Evolutionary conservation across 2,329 filamentous ascomycete genomes (phyloP), one percentile per base, ranked within the genome.

Genomic region (Paracorniculantispora psalliotae): DNA sequence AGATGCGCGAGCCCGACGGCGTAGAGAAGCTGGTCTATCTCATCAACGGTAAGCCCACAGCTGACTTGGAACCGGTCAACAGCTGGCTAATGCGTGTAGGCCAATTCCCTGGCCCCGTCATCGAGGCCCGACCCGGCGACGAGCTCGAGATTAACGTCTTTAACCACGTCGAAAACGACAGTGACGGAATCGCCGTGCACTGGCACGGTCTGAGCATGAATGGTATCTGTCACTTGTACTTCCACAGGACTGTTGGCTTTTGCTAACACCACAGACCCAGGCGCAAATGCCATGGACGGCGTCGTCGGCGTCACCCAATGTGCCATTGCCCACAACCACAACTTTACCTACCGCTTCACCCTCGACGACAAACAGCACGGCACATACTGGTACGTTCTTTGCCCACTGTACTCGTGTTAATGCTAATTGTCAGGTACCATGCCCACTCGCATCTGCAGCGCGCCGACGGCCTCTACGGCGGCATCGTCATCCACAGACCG

Each of bases 151-250:
- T 79, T 15, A 65, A 65, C 3, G 75, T 79, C 5, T 67, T 70
- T 53, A 79, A 79, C 65, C 63, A 63, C 9, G 69, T 77, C 65
- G 30, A 62, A 15, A 66, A 70, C 39, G 63, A 62, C 50, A 73
- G 68, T 57, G 58, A 61, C 0, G 62, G 62, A 15, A 84, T 86
- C 2, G 79, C 80, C 49, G 75, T 90, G 15, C 87, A 90, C 66
- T 90, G 86, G 73, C 87, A 90, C 66, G 87, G 87, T 19, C 76
- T 90, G 62, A 83, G 82, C 64, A 85, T 88, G 71, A 81, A 81
- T 62, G 81, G 82, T 37, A 56, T 2, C n/a, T n/a, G 8, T 48
- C 4, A 13, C 26, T 26, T 26, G 28, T 12, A n/a, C 5, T 7
- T 23, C 37, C n/a, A n/a, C n/a, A n/a, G n/a, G n/a, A n/a, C n/a